A percentile compares a stretch with the other conserved stretches of the same genome.
phyloP scores from a whole-genome alignment of 495 filamentous ascomycete species.

The Talaromyces liani region DNA sequence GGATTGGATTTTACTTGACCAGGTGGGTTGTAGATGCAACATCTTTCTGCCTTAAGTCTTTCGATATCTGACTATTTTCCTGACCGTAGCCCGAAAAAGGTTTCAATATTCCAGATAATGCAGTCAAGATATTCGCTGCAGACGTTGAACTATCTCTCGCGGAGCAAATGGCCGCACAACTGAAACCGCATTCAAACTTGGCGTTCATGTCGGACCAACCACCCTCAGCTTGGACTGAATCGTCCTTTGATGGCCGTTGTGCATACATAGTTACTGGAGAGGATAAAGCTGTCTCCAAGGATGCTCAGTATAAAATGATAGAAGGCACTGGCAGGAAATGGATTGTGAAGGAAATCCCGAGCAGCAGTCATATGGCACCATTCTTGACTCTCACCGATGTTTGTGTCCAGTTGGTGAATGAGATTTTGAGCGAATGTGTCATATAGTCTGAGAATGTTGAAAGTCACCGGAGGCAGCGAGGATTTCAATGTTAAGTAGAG shows the following conservation, averaged over 20 bases:
- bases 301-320: slow-evolving; percentile 21
- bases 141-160: slow-evolving; percentile 16
- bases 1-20: slow-evolving; percentile 20
- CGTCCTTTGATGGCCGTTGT: slow-evolving; percentile 10
- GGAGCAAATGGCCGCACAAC: background rate
- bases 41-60: background rate
- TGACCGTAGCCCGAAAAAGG: slow-evolving; percentile 13
- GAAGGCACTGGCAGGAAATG: slow-evolving; percentile 14
- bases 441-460: background rate
- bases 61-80: background rate
- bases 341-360: slow-evolving; percentile 18
- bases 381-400: slow-evolving; percentile 12
- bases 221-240: slow-evolving; percentile 19
- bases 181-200: slow-evolving; percentile 20
- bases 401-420: background rate
- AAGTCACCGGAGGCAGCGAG: background rate
- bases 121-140: slow-evolving; percentile 17
- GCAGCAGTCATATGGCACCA: slow-evolving; percentile 19
- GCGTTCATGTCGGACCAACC: slow-evolving; percentile 22
- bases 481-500: too few relatives aligned
- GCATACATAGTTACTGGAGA: slow-evolving; percentile 19
- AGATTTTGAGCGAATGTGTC: background rate
- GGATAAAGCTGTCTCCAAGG: slow-evolving; percentile 18
- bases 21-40: slow-evolving; percentile 10
- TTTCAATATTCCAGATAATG: slow-evolving; percentile 17